These are phyloP conservation scores for Sphaerulina vaccinii DNA, from an alignment of 2,329 filamentous ascomycete genomes.

Conservation along the genomic window DNA sequence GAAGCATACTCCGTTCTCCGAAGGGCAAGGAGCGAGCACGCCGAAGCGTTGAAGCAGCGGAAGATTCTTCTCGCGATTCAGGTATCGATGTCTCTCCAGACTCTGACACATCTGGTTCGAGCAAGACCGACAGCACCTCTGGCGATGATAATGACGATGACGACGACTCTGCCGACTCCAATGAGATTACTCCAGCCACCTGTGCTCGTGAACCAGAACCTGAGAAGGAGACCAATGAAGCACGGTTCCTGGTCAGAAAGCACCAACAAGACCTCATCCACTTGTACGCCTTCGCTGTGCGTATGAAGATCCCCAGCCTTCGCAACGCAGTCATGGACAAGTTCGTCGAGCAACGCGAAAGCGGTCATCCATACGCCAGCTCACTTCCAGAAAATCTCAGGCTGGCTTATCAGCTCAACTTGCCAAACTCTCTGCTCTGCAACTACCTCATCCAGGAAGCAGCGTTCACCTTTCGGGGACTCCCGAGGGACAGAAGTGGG, in stretches of 20 bases:
- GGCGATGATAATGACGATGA: neutral
- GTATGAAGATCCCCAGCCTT: constrained; percentile 3
- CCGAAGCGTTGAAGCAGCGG: neutral
- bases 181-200: constrained; percentile 5
- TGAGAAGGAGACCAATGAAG: constrained; percentile 9
- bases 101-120: neutral
- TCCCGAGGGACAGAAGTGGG: constrained; percentile 5
- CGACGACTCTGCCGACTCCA: constrained; percentile 1
- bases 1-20: neutral
- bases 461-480: constrained; percentile 7
- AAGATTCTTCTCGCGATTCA: neutral
- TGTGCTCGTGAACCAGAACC: constrained; percentile 8
- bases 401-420: constrained; percentile 6
- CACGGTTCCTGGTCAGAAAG: constrained; percentile 7
- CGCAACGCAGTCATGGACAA: constrained; percentile 10
- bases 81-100: neutral
- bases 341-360: constrained; percentile 10
- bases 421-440: constrained; percentile 1
- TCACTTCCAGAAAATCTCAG: constrained; percentile 5
- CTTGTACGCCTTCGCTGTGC: constrained; percentile 9
- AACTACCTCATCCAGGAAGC: constrained; percentile 12
- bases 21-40: neutral
- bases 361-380: constrained; percentile 5
- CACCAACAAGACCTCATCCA: constrained; percentile 11
- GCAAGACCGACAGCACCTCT: neutral